A percentile compares a stretch with the other conserved stretches of the same genome.
These are phyloP conservation scores for Penicillium cinerascens DNA, from an alignment of 495 filamentous ascomycete genomes.

Conservation along the genomic window DNA sequence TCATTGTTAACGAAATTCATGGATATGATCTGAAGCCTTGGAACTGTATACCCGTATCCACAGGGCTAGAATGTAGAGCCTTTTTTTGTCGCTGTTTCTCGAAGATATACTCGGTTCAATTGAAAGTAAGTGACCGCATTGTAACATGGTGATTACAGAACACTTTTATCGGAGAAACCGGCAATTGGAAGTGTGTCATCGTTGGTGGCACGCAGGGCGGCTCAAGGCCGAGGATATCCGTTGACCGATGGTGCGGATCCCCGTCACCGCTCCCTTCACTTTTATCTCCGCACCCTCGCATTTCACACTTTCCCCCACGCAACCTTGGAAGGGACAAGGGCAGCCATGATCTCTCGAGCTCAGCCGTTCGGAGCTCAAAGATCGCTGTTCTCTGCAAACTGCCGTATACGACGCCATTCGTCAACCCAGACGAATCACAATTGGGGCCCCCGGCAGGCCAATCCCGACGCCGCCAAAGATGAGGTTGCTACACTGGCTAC, in stretches of 20 bases:
- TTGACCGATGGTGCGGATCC: not conserved
- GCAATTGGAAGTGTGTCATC: not conserved
- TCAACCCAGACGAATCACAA: slow-evolving; percentile 13
- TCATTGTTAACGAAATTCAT: not conserved
- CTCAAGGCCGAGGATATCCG: slow-evolving; percentile 17
- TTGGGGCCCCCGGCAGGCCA: slow-evolving; percentile 21
- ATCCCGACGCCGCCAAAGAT: slow-evolving; percentile 54
- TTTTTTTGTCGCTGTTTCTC: not conserved
- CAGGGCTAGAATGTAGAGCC: not conserved
- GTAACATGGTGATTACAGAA: not conserved
- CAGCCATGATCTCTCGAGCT: slow-evolving; percentile 6
- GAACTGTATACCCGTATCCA: not conserved
- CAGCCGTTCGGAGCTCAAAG: slow-evolving; percentile 1
- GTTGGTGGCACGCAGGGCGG: not conserved
- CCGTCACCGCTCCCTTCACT: slow-evolving; percentile 12
- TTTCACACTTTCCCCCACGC: not conserved
- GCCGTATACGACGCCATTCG: slow-evolving; percentile 7
- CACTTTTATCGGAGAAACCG: not conserved
- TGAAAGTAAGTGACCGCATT: not conserved
- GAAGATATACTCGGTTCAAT: not conserved
- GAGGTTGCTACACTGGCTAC: slow-evolving; percentile 75
- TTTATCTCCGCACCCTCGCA: slow-evolving; percentile 3
- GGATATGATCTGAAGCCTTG: not conserved
- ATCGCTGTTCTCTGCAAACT: not conserved
- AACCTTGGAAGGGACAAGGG: slow-evolving; percentile 5